Conservation (phyloP, 345 rosid genomes). For the Aurinia saxatilis region DNA sequence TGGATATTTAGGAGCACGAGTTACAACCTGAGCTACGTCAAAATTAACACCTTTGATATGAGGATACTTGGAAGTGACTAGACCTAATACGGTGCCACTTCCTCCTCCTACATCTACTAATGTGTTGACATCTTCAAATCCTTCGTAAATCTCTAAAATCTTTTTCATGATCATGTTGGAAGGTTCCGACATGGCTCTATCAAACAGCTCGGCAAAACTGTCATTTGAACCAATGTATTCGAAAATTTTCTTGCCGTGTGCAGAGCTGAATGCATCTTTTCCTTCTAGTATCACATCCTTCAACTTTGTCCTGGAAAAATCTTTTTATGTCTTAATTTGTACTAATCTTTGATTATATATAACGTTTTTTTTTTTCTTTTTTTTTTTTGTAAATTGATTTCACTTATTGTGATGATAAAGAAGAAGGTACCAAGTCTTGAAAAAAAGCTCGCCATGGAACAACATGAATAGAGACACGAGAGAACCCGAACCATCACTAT, state of each 20-base stretch:
- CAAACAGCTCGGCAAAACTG: slow-evolving; percentile 38
- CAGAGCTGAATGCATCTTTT: slow-evolving; percentile 46
- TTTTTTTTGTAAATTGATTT: neutral
- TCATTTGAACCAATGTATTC: slow-evolving; percentile 37
- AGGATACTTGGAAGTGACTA: slow-evolving; percentile 42
- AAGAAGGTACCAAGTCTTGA: slow-evolving; percentile 23
- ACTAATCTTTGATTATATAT: too few relatives aligned
- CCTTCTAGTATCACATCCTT: slow-evolving; percentile 47
- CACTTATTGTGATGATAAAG: neutral
- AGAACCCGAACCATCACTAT: slow-evolving; percentile 21
- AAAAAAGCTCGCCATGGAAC: slow-evolving; percentile 6
- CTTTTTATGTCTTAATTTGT: neutral
- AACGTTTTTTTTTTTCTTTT: neutral
- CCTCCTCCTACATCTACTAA: slow-evolving; percentile 68
- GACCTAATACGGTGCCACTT: slow-evolving; percentile 32
- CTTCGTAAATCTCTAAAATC: slow-evolving; percentile 39
- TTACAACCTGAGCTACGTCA: slow-evolving; percentile 24
- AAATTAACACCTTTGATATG: slow-evolving; percentile 41
- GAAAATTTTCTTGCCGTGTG: slow-evolving; percentile 40
- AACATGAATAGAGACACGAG: slow-evolving; percentile 15
- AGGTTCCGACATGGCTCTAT: slow-evolving; percentile 40
- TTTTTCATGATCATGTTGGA: slow-evolving; percentile 39
- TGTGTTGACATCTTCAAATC: slow-evolving; percentile 36
- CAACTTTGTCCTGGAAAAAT: slow-evolving; percentile 30
- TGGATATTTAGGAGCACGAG: slow-evolving; percentile 24